Evolutionary conservation across 345 rosid genomes (phyloP).

Genomic region (Lepidium aucheri): DNA sequence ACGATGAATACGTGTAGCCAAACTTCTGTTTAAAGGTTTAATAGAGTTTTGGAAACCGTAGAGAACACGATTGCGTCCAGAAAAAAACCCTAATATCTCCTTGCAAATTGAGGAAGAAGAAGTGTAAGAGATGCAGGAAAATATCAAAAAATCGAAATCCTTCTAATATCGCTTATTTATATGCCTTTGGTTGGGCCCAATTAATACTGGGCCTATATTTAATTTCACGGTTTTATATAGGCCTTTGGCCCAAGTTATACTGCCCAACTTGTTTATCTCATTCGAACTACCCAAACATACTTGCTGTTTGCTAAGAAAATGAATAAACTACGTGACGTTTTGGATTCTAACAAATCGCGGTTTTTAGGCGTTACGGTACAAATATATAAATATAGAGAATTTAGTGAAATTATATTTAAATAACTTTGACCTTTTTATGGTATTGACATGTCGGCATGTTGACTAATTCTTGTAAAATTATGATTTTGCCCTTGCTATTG

Average conservation of each 20-base stretch:
- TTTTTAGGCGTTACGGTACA: background rate
- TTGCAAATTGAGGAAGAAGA: background rate
- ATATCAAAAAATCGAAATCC: too few species aligned
- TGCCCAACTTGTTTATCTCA: background rate
- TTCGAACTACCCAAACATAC: background rate
- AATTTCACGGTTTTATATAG: background rate
- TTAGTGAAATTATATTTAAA: background rate
- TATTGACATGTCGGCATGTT: conserved; percentile 17
- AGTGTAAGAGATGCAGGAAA: too few species aligned
- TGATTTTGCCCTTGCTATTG: background rate
- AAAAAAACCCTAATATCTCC: background rate
- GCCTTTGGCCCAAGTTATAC: background rate
- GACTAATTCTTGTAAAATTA: background rate
- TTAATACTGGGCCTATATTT: too few species aligned
- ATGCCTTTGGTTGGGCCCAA: too few species aligned
- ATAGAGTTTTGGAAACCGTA: background rate
- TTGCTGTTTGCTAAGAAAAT: background rate
- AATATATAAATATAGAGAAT: background rate
- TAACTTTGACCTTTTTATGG: background rate
- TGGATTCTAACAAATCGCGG: background rate
- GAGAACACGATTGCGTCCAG: background rate
- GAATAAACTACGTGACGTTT: background rate
- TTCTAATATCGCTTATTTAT: too few species aligned
- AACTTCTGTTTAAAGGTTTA: background rate
- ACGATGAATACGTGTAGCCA: background rate